Evolutionary conservation across 345 rosid species (phyloP).

Genomic region (Lepidium aucheri): DNA sequence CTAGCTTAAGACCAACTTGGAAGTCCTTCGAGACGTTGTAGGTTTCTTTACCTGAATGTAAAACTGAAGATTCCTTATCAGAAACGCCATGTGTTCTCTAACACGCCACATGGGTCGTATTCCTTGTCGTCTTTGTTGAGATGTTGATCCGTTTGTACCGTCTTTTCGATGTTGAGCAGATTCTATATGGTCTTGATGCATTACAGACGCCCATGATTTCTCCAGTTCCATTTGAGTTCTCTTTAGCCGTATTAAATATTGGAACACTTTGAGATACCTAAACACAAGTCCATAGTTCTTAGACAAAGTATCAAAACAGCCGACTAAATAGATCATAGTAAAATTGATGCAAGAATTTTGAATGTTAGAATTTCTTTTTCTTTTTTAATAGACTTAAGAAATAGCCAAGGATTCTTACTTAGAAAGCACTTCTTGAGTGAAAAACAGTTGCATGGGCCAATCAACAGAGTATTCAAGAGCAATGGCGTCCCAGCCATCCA

Average conservation of each 20-base stretch:
- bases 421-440: slow-evolving; percentile 90
- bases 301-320: slow-evolving; percentile 9
- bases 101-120: slow-evolving; percentile 91
- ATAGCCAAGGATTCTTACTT: slow-evolving; percentile 45
- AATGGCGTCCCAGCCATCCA: slow-evolving; percentile 95
- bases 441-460: slow-evolving; percentile 94
- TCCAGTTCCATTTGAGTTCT: slow-evolving; percentile 97
- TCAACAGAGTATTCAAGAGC: slow-evolving; percentile 86
- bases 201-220: slow-evolving; percentile 97
- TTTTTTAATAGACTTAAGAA: not conserved
- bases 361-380: not conserved
- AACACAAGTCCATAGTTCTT: slow-evolving; percentile 18
- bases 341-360: not conserved
- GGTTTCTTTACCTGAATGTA: slow-evolving; percentile 68
- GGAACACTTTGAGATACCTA: slow-evolving; percentile 86
- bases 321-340: not conserved
- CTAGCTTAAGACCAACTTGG: slow-evolving; percentile 1
- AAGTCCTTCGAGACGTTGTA: not conserved
- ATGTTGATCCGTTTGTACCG: slow-evolving; percentile 37
- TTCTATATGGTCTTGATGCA: slow-evolving; percentile 91
- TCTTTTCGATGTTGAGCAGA: slow-evolving; percentile 63
- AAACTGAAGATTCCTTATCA: slow-evolving; percentile 93
- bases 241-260: slow-evolving; percentile 79
- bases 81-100: slow-evolving; percentile 97
- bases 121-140: slow-evolving; percentile 69